Evolutionary conservation across 257 asterid genomes (phyloP).

Genomic region (Plectranthus barbatus): DNA sequence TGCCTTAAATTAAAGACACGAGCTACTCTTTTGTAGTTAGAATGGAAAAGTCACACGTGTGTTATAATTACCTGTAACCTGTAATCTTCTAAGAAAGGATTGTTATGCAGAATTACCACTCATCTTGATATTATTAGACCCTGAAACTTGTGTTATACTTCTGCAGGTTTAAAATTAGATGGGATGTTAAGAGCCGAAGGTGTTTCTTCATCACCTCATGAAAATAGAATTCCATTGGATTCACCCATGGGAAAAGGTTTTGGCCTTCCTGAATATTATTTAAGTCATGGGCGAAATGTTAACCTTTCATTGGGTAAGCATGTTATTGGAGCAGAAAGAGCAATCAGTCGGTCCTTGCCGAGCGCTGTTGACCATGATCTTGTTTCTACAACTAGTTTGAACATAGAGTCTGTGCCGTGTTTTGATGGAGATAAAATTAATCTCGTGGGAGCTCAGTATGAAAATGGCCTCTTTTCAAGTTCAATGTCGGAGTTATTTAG

Average conservation of each 20-base stretch:
- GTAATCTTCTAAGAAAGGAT: not conserved
- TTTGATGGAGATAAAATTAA: slow-evolving; percentile 55
- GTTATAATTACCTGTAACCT: not conserved
- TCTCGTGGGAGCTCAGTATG: slow-evolving; percentile 57
- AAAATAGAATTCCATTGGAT: slow-evolving; percentile 46
- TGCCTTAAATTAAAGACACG: not conserved
- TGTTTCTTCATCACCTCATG: slow-evolving; percentile 50
- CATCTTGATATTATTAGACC: not conserved
- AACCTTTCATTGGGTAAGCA: slow-evolving; percentile 42
- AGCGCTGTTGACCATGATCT: slow-evolving; percentile 52
- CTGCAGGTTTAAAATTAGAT: slow-evolving; percentile 55
- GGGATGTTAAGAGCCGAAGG: slow-evolving; percentile 37
- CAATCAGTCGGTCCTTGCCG: slow-evolving; percentile 67
- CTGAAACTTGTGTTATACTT: not conserved
- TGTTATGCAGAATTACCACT: not conserved
- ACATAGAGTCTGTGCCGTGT: slow-evolving; percentile 43
- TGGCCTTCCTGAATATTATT: slow-evolving; percentile 49
- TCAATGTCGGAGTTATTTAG: slow-evolving; percentile 81
- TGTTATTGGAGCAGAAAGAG: slow-evolving; percentile 47
- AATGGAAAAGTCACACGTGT: slow-evolving; percentile 4
- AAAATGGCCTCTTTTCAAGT: slow-evolving; percentile 91
- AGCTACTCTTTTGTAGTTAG: not conserved
- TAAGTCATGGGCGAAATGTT: slow-evolving; percentile 48
- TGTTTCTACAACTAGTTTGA: slow-evolving; percentile 40
- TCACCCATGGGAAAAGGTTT: slow-evolving; percentile 43